A percentile compares a stretch with the other conserved stretches of the same genome.
Evolutionary conservation across 2,329 filamentous ascomycete genomes (phyloP).

Genomic region (Nemania sp.): DNA sequence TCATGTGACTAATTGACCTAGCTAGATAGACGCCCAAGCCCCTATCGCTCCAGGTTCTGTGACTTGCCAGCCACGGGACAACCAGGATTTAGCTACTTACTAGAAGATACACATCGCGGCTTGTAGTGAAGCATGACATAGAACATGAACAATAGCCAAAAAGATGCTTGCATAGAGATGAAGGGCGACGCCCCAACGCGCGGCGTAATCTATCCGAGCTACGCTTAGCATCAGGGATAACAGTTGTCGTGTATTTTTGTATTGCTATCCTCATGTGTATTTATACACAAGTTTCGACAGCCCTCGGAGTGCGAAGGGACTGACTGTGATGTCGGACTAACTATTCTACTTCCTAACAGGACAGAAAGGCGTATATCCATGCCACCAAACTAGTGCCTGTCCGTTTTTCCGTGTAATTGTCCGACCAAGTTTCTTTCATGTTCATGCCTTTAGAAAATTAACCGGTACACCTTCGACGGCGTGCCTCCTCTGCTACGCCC

Average conservation of each 20-base stretch:
- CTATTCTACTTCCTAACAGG: slow-evolving; percentile 2
- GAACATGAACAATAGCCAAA: neutral
- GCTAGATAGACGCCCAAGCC: neutral
- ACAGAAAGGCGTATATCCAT: neutral
- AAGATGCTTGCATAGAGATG: neutral
- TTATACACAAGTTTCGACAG: neutral
- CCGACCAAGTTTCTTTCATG: slow-evolving; percentile 9
- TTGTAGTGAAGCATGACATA: neutral
- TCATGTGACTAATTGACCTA: slow-evolving; percentile 19
- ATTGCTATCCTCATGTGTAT: slow-evolving; percentile 23
- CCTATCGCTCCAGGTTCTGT: neutral
- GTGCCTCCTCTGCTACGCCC: slow-evolving; percentile 4
- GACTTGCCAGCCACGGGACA: neutral
- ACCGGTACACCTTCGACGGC: neutral
- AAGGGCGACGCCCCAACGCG: neutral
- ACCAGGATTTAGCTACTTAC: neutral
- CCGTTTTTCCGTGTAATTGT: slow-evolving; percentile 4
- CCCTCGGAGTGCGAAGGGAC: slow-evolving; percentile 3
- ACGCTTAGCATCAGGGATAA: neutral
- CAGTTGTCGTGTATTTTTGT: slow-evolving; percentile 25
- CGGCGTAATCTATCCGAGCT: neutral
- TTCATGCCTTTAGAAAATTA: slow-evolving; percentile 18
- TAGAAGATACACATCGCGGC: neutral
- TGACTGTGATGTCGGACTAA: neutral
- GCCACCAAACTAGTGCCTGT: slow-evolving; percentile 10